Evolutionary conservation across 2,329 filamentous ascomycete genomes (phyloP).

Genomic region (Fusarium floridanum): DNA sequence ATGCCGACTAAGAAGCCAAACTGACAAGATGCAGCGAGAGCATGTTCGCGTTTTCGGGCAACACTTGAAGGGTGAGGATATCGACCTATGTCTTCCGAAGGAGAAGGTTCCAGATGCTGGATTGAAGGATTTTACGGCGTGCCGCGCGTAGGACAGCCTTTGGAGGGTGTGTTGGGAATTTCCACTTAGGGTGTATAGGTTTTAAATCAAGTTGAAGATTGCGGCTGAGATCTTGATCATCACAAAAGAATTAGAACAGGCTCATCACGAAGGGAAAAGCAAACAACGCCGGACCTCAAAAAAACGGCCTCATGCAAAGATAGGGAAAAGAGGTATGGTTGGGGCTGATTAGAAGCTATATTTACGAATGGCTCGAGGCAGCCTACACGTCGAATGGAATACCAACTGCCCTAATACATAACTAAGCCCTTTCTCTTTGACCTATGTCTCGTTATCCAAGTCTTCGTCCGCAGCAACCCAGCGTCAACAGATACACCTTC

Average conservation of each 20-base stretch:
- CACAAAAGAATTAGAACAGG: background rate
- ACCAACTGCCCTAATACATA: background rate
- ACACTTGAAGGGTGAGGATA: conserved; percentile 47
- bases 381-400: background rate
- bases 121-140: conserved; percentile 45
- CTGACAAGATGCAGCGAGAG: conserved; percentile 41
- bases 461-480: background rate
- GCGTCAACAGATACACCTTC: background rate
- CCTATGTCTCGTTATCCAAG: background rate
- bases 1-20: fast-evolving
- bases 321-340: background rate
- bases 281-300: background rate
- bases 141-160: background rate
- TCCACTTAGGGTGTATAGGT: background rate
- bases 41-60: conserved; percentile 47
- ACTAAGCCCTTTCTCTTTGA: background rate
- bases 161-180: background rate
- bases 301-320: background rate
- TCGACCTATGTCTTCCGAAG: conserved; percentile 47
- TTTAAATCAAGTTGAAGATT: background rate
- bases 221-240: background rate
- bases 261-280: background rate
- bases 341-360: background rate
- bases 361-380: background rate
- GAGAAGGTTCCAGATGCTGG: conserved; percentile 41